phyloP scores from a whole-genome alignment of 805 yeast species.

The Huiozyma sinensis region DNA sequence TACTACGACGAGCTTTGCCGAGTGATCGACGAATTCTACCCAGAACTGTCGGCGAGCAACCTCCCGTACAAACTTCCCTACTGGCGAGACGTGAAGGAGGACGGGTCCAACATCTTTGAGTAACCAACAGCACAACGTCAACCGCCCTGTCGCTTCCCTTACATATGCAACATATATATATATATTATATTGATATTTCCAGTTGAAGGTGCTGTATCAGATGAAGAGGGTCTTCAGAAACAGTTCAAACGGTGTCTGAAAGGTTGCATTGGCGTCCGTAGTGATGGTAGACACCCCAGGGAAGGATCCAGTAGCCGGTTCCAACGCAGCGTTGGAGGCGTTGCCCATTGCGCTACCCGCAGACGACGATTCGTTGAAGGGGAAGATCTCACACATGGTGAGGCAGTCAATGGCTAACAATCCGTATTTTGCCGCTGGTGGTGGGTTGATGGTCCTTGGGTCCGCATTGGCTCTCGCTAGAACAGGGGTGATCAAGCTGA shows the following conservation, averaged over 20 bases:
- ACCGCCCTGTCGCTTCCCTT: no score
- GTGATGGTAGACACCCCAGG: not conserved
- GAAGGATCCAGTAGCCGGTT: not conserved
- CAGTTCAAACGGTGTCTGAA: no score
- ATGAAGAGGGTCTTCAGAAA: no score
- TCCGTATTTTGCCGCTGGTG: slow-evolving; percentile 98
- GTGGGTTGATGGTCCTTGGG: slow-evolving; percentile 94
- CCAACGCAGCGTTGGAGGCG: not conserved
- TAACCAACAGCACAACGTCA: no score
- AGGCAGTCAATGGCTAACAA: slow-evolving; percentile 52
- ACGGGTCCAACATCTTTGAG: slow-evolving; percentile 14
- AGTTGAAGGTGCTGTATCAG: no score
- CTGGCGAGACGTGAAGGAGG: slow-evolving; percentile 30
- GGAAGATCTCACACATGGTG: slow-evolving; percentile 25
- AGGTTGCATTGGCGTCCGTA: no score
- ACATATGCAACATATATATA: no score
- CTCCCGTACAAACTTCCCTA: slow-evolving; percentile 29
- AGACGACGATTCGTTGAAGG: not conserved
- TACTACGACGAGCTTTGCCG: slow-evolving; percentile 35
- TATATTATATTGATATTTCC: no score
- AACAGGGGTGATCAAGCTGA: slow-evolving; percentile 50
- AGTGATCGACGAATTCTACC: slow-evolving; percentile 34
- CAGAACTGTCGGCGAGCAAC: slow-evolving; percentile 37
- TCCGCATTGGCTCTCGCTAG: slow-evolving; percentile 73
- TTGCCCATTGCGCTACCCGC: not conserved